phyloP scores from a whole-genome alignment of 1,284 basidiomycete genomes.

The Cryptococcus deneoformans region DNA sequence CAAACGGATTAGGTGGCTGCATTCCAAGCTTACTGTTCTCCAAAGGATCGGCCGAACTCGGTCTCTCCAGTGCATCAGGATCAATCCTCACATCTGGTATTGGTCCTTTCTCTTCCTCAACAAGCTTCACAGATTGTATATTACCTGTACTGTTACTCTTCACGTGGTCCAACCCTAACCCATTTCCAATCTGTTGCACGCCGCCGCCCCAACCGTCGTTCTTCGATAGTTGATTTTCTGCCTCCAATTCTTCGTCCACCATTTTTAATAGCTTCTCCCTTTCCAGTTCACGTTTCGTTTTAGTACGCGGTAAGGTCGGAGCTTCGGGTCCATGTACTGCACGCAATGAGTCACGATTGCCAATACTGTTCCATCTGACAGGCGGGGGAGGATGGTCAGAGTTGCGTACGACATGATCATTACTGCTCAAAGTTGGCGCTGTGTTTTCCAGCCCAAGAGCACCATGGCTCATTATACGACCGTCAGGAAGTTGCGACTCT shows the following conservation, averaged over 20 bases:
- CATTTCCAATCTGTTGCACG: constrained; percentile 28
- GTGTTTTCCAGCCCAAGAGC: not conserved
- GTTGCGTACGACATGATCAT: constrained; percentile 9
- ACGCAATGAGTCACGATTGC: constrained; percentile 31
- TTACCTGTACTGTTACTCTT: constrained; percentile 1
- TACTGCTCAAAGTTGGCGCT: not conserved
- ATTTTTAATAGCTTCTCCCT: constrained; percentile 44
- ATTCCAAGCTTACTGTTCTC: not conserved
- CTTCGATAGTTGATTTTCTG: constrained; percentile 10
- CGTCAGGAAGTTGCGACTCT: not conserved
- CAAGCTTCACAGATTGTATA: not conserved
- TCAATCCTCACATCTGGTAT: constrained; percentile 6
- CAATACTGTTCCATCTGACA: constrained; percentile 38
- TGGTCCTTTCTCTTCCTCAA: not conserved
- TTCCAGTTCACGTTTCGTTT: constrained; percentile 47
- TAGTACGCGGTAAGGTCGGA: constrained; percentile 21
- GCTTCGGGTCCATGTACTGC: constrained; percentile 21
- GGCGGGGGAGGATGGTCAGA: constrained; percentile 5
- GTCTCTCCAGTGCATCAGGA: constrained; percentile 4
- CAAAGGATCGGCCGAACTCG: constrained; percentile 11
- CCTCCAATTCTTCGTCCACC: constrained; percentile 42
- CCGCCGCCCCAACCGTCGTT: constrained; percentile 29
- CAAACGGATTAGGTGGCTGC: constrained; percentile 10
- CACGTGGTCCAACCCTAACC: constrained; percentile 14
- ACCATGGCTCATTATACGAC: not conserved